A percentile compares a stretch with the other conserved stretches of the same genome.
Evolutionary conservation across 2,329 filamentous ascomycete genomes (phyloP).

Genomic region (Monosporascus cannonballus): DNA sequence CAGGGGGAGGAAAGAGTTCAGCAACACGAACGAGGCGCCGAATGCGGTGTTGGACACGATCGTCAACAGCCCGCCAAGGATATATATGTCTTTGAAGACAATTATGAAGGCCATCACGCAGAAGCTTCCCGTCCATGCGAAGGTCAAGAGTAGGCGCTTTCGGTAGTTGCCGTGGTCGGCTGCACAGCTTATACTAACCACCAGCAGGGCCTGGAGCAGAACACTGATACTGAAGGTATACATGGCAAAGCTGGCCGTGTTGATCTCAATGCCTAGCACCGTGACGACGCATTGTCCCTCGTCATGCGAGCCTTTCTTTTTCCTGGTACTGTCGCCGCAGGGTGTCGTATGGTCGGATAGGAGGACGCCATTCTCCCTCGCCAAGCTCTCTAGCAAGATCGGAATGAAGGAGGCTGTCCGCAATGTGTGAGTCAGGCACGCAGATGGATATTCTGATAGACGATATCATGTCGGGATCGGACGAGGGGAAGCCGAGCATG

Average conservation of each 20-base stretch:
- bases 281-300: slow-evolving; percentile 74
- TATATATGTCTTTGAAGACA: slow-evolving; percentile 66
- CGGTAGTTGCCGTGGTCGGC: slow-evolving; percentile 91
- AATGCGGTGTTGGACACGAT: slow-evolving; percentile 92
- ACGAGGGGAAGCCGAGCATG: too few species aligned
- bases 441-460: not conserved
- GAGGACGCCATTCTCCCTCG: slow-evolving; percentile 84
- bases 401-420: slow-evolving; percentile 81
- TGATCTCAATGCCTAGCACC: slow-evolving; percentile 78
- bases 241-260: slow-evolving; percentile 96
- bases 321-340: slow-evolving; percentile 61
- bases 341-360: slow-evolving; percentile 69
- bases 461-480: too few species aligned
- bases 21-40: slow-evolving; percentile 86
- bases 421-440: slow-evolving; percentile 5
- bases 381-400: slow-evolving; percentile 88
- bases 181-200: slow-evolving; percentile 93
- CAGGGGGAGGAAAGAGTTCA: slow-evolving; percentile 92
- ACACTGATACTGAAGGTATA: slow-evolving; percentile 96
- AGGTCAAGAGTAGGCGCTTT: slow-evolving; percentile 80
- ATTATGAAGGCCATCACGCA: slow-evolving; percentile 86
- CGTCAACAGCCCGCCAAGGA: slow-evolving; percentile 76
- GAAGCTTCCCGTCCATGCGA: slow-evolving; percentile 74
- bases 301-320: slow-evolving; percentile 31
- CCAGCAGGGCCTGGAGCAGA: slow-evolving; percentile 78